Percentiles rank a stretch among this genome's conserved stretches.
phyloP scores from a whole-genome alignment of 176 grass and related monocot species.

The Coix lacrymajobi region DNA sequence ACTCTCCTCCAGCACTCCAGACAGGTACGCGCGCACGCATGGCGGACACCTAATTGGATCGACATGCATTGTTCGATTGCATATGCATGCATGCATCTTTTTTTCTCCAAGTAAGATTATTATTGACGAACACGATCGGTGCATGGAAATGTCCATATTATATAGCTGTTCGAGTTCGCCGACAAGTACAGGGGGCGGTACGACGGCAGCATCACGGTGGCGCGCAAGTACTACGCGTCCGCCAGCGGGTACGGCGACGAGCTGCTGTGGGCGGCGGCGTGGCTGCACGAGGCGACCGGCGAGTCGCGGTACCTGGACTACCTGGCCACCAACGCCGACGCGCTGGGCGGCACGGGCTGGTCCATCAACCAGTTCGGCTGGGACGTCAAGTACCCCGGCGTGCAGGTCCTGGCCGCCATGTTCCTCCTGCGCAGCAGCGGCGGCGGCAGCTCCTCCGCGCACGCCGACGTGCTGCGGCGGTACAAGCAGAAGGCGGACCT shows the following conservation, averaged over 20 bases:
- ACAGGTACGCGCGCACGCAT: conserved; percentile 25
- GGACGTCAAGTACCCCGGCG: conserved; percentile 89
- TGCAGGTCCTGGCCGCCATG: conserved; percentile 69
- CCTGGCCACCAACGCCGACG: conserved; percentile 62
- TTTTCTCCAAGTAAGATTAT: too few relatives aligned
- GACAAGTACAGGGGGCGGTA: conserved; percentile 87
- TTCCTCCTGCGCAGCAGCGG: conserved; percentile 40
- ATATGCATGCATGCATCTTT: neutral
- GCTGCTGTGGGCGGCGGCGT: conserved; percentile 86
- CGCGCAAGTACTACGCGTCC: conserved; percentile 52
- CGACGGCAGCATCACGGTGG: conserved; percentile 68
- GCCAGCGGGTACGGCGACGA: conserved; percentile 81
- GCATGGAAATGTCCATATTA: neutral
- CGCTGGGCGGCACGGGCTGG: conserved; percentile 74
- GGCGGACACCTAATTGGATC: too few relatives aligned
- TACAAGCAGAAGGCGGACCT: conserved; percentile 80
- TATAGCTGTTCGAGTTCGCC: conserved; percentile 72
- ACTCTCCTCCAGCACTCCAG: conserved; percentile 63
- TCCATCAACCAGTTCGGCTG: conserved; percentile 64
- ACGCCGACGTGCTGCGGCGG: conserved; percentile 34
- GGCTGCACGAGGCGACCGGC: conserved; percentile 57
- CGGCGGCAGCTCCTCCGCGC: neutral
- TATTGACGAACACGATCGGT: too few relatives aligned
- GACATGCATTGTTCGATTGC: too few relatives aligned
- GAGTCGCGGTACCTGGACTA: conserved; percentile 71